Evolutionary conservation across 2,329 filamentous ascomycete genomes (phyloP), one percentile per base, ranked within the genome.

Genomic region (Gaeumannomyces tritici): DNA sequence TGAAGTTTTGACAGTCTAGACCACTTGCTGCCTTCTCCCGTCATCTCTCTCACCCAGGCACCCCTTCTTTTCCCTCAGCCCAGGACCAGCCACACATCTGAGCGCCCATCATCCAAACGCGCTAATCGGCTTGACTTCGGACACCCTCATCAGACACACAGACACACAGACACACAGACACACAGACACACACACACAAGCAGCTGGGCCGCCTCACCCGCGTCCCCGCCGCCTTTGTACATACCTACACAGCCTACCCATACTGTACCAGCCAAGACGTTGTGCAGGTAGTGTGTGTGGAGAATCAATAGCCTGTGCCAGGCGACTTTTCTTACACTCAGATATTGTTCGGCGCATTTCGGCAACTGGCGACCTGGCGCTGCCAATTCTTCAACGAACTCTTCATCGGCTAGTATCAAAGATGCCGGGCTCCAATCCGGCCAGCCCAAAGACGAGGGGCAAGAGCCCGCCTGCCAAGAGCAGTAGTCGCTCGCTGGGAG

Each of bases 291-390:
- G 18, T 47, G 42, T 21, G 42, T 51, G 42, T 51, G 42, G n/a
- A 9, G n/a, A 4, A 35, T 35, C 33, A n/a, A 51, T 51, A 6
- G n/a, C 21, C 21, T 51, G 21, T n/a, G 42, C 21, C 42, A 24
- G 21, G 21, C 21, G 21, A 24, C 21, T 21, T 51, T 51, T 51
- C 11, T 4, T 6, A 51, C 42, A 21, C 42, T n/a, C n/a, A 24
- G 4, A n/a, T 7, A 51, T 8, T 18, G 6, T 51, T 4, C 42
- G 11, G 21, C 42, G 13, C n/a, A n/a, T 3, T 51, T 29, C 31
- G 9, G 60, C 51, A 59, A n/a, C 57, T 63, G 60, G 55, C 21
- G 59, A 27, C 57, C 60, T 63, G 60, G 60, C 62, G 62, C 51
- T 57, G 27, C 58, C 42, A 28, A 47, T 55, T 13, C 29, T 63